Conservation (phyloP, 1,139 yeast genomes). For the Geotrichum citri-aurantii region DNA sequence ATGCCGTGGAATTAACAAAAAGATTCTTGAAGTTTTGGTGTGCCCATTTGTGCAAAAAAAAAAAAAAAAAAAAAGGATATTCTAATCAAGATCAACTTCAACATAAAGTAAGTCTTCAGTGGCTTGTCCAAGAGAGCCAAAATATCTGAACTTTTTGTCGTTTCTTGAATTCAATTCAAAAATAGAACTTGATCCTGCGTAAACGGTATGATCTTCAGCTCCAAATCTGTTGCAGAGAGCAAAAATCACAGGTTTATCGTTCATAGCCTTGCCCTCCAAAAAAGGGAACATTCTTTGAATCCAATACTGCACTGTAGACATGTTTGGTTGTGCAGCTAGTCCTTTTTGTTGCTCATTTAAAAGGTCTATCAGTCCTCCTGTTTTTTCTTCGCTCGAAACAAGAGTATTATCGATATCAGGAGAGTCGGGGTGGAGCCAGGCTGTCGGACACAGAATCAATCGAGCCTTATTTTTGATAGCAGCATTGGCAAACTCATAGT, state of each 20-base stretch:
- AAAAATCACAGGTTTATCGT: conserved; percentile 33
- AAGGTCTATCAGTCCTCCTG: conserved; percentile 5
- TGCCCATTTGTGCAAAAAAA: too few species aligned
- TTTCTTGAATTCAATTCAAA: conserved; percentile 20
- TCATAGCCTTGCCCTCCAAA: conserved; percentile 32
- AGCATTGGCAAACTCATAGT: conserved; percentile 62
- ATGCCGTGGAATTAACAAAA: too few species aligned
- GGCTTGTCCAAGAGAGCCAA: conserved; percentile 24
- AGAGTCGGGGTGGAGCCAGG: conserved; percentile 63
- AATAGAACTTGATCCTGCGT: conserved; percentile 59
- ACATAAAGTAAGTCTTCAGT: neutral
- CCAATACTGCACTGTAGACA: conserved; percentile 56
- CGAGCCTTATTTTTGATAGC: conserved; percentile 47
- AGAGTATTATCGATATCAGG: conserved; percentile 23
- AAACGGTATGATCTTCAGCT: conserved; percentile 59
- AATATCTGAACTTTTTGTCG: conserved; percentile 16
- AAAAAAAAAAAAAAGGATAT: too few species aligned
- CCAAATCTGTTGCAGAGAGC: conserved; percentile 70
- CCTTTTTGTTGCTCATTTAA: conserved; percentile 22
- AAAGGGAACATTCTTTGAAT: conserved; percentile 63
- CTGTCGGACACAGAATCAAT: conserved; percentile 73
- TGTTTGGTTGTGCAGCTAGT: conserved; percentile 35
- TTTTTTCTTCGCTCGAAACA: conserved; percentile 5
- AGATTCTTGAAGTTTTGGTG: too few species aligned
- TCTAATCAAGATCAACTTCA: neutral